A percentile compares a stretch with the other conserved stretches of the same genome.
Evolutionary conservation across 73 alveolate species (phyloP).

Genomic region (Tetrahymena malaccensis): DNA sequence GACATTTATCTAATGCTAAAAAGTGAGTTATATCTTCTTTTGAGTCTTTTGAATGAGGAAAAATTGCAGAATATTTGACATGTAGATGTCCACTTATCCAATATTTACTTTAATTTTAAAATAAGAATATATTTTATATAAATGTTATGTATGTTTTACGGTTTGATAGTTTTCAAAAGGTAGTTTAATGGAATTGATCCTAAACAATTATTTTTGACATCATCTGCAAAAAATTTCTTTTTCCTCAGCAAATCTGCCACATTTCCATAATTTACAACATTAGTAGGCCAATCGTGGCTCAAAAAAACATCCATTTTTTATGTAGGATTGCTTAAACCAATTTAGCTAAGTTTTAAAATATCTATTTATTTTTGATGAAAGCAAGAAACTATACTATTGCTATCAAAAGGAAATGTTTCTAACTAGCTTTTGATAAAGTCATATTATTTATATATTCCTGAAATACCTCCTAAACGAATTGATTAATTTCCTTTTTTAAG

Average conservation of each 20-base stretch:
- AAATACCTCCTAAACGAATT: constrained; percentile 81
- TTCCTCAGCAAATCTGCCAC: neutral
- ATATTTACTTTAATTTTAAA: neutral
- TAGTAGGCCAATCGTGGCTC: constrained; percentile 95
- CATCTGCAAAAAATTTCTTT: constrained; percentile 28
- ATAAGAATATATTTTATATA: neutral
- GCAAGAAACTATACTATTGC: constrained; percentile 60
- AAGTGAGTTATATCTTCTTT: constrained; percentile 13
- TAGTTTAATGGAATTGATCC: constrained; percentile 44
- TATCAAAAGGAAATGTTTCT: constrained; percentile 69
- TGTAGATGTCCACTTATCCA: constrained; percentile 73
- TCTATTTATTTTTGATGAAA: constrained; percentile 20
- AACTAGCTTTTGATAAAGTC: constrained; percentile 72
- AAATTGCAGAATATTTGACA: constrained; percentile 44
- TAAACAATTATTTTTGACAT: constrained; percentile 17
- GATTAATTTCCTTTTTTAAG: constrained; percentile 45
- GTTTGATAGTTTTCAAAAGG: constrained; percentile 33
- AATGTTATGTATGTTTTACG: neutral
- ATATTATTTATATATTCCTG: constrained; percentile 79
- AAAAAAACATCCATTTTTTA: constrained; percentile 66
- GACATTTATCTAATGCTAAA: constrained; percentile 62
- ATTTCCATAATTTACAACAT: constrained; percentile 11
- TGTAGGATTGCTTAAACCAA: neutral
- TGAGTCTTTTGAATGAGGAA: constrained; percentile 5
- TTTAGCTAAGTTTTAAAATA: constrained; percentile 18